Evolutionary conservation across 768 basidiomycete species (phyloP).

Genomic region (Podaxis sp.): DNA sequence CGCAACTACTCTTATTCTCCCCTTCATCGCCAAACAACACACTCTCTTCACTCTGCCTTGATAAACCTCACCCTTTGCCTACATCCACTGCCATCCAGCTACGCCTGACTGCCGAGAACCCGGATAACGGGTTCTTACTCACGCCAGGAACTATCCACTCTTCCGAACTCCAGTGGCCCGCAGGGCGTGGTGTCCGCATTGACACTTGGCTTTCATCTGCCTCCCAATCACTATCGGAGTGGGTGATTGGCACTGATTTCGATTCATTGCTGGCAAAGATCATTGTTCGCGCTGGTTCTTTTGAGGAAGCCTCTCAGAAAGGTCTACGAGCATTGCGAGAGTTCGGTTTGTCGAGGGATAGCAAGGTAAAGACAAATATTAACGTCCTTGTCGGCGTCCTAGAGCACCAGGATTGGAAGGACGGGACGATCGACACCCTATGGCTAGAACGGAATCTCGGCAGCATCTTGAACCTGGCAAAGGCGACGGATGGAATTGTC

Average conservation of each 20-base stretch:
- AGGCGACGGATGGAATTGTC: neutral
- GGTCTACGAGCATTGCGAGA: constrained; percentile 80
- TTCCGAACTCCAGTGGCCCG: constrained; percentile 62
- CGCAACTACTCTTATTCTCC: constrained; percentile 80
- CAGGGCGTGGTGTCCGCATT: constrained; percentile 82
- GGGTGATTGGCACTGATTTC: constrained; percentile 63
- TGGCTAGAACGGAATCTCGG: constrained; percentile 32
- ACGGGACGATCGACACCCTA: constrained; percentile 27
- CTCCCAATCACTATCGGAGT: constrained; percentile 27
- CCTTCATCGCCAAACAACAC: constrained; percentile 47
- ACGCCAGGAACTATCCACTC: constrained; percentile 82
- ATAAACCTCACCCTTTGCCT: constrained; percentile 63
- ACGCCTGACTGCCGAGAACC: constrained; percentile 87
- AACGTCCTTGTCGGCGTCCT: constrained; percentile 27
- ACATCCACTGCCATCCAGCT: constrained; percentile 82
- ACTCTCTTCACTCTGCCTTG: constrained; percentile 66
- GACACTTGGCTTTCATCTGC: constrained; percentile 81
- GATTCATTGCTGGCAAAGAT: constrained; percentile 88
- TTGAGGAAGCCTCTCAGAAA: constrained; percentile 80
- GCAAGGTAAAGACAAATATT: constrained; percentile 35
- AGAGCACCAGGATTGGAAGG: constrained; percentile 25
- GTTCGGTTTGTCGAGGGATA: constrained; percentile 58
- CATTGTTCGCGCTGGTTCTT: constrained; percentile 72
- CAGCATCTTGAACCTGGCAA: constrained; percentile 15
- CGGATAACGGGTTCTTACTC: constrained; percentile 69